Base-by-base conservation (phyloP, 2,329 filamentous ascomycete genomes). In the Nakataea oryzae region DNA sequence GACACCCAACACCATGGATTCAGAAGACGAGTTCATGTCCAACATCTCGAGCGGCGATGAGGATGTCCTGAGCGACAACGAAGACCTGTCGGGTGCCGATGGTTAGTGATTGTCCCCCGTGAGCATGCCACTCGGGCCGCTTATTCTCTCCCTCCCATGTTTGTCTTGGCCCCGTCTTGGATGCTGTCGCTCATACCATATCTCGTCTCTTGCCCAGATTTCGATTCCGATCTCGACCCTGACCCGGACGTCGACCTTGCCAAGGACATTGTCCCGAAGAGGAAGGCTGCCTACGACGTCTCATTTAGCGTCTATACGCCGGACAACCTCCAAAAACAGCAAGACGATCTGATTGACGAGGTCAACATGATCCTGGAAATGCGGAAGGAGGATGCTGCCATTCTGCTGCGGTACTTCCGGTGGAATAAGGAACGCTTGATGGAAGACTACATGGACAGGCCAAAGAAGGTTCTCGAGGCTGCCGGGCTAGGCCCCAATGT, bases 341-440 rank as follows among this genome's bases (percentile, higher is more conserved):
- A 99, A 74, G 86, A 93, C 69, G 85, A 87, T 62, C 89, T 97
- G 75, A 85, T 99, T 68, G 82, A 88, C 67, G 93, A 97, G 72
- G 92, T 97, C 64, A 92, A 95, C 66, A 89, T 88, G 79, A 93
- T 99, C 66, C 82, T 99, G 47, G 90, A 93, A 64, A 87, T 97
- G 71, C 86, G 90, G 21, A 89, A 91, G 69, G 95, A 97, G 75
- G 90, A 95, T 65, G 87, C 90, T 0, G 93, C 93, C 28, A 97
- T 99, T 61, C 80, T 99, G 54, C 79, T 99, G 64, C 88, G 95
- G 58, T 85, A 95, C 74, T 91, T 90, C 68, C 85, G 92, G 70
- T 99, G 95, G 95, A 97, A 97, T 75, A 95, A 96, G 74, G 95
- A 99, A 73, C 87, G 90, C 54, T 74, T 99, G 67, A 93, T 97